phyloP scores from a whole-genome alignment of 108 stramenopile species.

The Nannochloropsis salina region DNA sequence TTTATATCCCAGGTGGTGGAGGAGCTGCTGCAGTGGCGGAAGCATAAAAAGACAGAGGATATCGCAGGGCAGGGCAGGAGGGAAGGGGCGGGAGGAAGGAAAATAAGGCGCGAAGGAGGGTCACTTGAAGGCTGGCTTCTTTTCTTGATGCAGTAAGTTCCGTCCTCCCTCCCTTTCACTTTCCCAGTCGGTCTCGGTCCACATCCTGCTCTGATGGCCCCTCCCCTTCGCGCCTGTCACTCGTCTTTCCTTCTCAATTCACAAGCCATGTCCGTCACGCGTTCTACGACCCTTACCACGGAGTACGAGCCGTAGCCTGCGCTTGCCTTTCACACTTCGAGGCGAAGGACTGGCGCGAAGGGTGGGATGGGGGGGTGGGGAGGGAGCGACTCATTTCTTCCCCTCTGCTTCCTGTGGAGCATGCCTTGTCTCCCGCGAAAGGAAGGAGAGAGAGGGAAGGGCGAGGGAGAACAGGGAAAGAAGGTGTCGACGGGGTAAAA shows the following conservation, averaged over 20 bases:
- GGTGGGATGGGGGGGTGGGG: not conserved
- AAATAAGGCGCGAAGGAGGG: not conserved
- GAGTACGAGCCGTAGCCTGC: conserved; percentile 44
- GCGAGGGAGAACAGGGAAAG: not conserved
- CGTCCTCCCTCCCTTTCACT: not conserved
- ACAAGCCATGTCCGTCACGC: conserved; percentile 29
- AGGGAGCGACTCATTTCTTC: not conserved
- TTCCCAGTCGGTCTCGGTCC: not conserved
- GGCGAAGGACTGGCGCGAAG: conserved; percentile 23
- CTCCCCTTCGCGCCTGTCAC: not conserved
- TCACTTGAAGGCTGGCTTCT: not conserved
- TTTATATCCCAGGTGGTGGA: not conserved
- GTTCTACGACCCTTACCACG: conserved; percentile 40
- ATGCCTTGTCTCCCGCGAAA: not conserved
- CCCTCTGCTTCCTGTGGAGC: not conserved
- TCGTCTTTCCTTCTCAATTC: not conserved
- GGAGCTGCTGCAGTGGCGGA: not conserved
- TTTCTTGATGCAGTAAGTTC: not conserved
- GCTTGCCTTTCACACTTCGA: conserved; percentile 25
- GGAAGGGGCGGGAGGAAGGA: not conserved
- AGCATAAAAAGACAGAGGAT: not conserved
- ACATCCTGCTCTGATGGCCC: not conserved
- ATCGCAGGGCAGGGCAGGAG: not conserved
- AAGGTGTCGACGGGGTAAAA: not conserved
- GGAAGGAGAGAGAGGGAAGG: not conserved